Evolutionary conservation across 305 asterid genomes (phyloP), one percentile per base, ranked within the genome.

Genomic region (Petunia hybrid): DNA sequence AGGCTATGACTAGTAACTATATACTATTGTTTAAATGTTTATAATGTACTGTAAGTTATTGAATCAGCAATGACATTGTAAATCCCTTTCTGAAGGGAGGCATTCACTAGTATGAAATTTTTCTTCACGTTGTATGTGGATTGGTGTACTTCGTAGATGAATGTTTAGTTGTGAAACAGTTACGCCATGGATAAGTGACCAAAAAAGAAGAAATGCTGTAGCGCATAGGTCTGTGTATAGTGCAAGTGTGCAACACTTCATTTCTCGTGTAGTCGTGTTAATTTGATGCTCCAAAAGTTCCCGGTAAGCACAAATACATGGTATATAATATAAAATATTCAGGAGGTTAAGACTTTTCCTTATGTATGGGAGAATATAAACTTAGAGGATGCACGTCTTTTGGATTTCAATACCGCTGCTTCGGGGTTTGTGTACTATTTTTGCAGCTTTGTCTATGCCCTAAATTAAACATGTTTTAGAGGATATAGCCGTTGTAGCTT

Each of bases 81-180:
- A 73, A 35, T 73, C 78, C 78, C 40, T 48, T 36, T 48, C 16
- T 5, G 45, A 2, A 12, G 45, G 62, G 78, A 3, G 62, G 6
- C 13, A 12, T 59, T 73, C 62, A 35, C 35, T 73, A 6, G 51
- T 46, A 31, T 2, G 12, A 46, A 46, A 8, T 31, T 12, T 10
- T 40, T 71, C 48, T 43, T 5, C 1, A 8, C 13, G 10, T 71
- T 6, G 2, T 51, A 36, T 13, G 63, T 73, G 14, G 77, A 73
- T 73, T 42, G 40, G 16, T 42, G 76, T 68, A 42, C n/a, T 68
- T 68, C 6, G n/a, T 68, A 16, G 56, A 42, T 42, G 39, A 68
- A 68, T 35, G 42, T 63, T 36, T 62, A n/a, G 76, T 68, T 68
- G 14, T 46, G 16, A 42, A 68, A 68, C 76, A 68, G 16, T 3